These are phyloP conservation scores for Rhizopogon roseolus DNA, from an alignment of 768 basidiomycete genomes.

Conservation along the genomic window DNA sequence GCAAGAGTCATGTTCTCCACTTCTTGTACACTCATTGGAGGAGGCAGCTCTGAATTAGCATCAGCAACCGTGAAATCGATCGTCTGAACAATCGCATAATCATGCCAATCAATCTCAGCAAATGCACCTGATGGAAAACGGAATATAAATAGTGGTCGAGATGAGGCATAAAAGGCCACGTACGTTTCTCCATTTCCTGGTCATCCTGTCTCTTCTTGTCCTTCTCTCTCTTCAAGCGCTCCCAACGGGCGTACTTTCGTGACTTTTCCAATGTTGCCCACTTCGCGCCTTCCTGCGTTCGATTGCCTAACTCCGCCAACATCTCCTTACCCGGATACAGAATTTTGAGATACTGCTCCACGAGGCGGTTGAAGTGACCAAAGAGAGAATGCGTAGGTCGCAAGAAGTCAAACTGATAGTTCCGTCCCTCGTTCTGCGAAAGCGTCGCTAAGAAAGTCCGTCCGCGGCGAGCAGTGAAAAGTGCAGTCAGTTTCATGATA, in stretches of 20 bases:
- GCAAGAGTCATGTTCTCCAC: constrained; percentile 95
- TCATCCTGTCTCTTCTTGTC: constrained; percentile 87
- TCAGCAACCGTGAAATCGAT: constrained; percentile 96
- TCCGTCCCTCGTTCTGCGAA: constrained; percentile 84
- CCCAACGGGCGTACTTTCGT: constrained; percentile 82
- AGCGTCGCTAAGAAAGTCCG: constrained; percentile 80
- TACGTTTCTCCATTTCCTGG: constrained; percentile 85
- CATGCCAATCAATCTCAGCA: constrained; percentile 99
- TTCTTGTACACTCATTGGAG: constrained; percentile 94
- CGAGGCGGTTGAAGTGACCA: constrained; percentile 93
- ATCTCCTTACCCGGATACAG: constrained; percentile 77
- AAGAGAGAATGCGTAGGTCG: constrained; percentile 95
- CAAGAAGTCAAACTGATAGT: constrained; percentile 97
- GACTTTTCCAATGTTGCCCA: constrained; percentile 80
- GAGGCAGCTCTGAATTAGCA: constrained; percentile 84
- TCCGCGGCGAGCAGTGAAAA: constrained; percentile 92
- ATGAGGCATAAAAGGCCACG: constrained; percentile 26
- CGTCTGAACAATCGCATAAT: constrained; percentile 96
- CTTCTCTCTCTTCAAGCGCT: constrained; percentile 75
- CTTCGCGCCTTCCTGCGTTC: constrained; percentile 58
- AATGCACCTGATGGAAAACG: constrained; percentile 62
- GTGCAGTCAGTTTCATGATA: constrained; percentile 92
- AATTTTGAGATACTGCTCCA: constrained; percentile 93
- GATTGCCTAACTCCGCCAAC: constrained; percentile 68
- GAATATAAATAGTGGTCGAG: not conserved